Evolutionary conservation across 1,284 basidiomycete species (phyloP).

Genomic region (Pseudozyma sp.): DNA sequence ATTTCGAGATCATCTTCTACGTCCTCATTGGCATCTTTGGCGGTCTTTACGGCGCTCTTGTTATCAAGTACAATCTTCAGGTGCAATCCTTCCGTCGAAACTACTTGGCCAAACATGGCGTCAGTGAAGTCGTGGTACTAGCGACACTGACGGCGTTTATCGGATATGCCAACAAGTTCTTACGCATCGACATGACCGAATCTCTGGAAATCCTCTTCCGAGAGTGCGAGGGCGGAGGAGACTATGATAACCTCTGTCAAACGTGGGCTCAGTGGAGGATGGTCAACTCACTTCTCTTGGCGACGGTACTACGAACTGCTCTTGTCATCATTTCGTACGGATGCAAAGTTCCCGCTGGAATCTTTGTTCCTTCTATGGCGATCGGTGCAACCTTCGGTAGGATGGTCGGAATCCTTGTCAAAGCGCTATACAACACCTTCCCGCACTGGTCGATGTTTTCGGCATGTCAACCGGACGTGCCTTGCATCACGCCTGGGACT

Average conservation of each 20-base stretch:
- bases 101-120: constrained; percentile 83
- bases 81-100: constrained; percentile 92
- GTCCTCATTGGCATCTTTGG: constrained; percentile 95
- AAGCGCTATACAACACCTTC: constrained; percentile 88
- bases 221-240: constrained; percentile 94
- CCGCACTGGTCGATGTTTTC: constrained; percentile 84
- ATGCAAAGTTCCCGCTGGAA: constrained; percentile 94
- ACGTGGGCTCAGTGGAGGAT: constrained; percentile 94
- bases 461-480: constrained; percentile 87
- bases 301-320: constrained; percentile 86
- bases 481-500: constrained; percentile 97
- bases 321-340: constrained; percentile 95
- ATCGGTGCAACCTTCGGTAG: constrained; percentile 96
- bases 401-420: constrained; percentile 84
- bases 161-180: constrained; percentile 92
- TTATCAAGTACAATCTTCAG: constrained; percentile 96
- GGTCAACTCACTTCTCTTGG: constrained; percentile 89
- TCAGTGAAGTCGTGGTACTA: constrained; percentile 87
- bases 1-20: constrained; percentile 97
- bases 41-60: constrained; percentile 94
- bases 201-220: constrained; percentile 95
- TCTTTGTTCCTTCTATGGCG: constrained; percentile 95
- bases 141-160: constrained; percentile 90
- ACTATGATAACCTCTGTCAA: constrained; percentile 94
- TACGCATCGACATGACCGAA: constrained; percentile 98